Base-by-base conservation (phyloP, 129 eudicot species). In the Chrysanthemum seticuspe region DNA sequence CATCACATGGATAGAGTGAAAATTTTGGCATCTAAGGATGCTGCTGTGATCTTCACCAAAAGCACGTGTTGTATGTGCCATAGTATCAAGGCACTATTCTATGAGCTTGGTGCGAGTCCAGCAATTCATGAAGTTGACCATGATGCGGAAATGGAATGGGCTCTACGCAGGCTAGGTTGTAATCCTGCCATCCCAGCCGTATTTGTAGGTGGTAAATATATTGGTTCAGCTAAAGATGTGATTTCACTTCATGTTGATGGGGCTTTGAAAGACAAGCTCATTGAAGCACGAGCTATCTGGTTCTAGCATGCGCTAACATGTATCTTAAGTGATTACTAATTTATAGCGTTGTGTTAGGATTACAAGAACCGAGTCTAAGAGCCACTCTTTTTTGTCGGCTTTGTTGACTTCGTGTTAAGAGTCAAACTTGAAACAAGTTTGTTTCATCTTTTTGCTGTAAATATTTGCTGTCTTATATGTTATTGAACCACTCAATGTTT, bases 51-150 rank as follows among this genome's bases (percentile, higher is more conserved):
- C 78, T 92, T 92, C 79, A 86, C 95, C 31, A 40, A 89, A 89
- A 87, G 96, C 74, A 74, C 98, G 13, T 90, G 96, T 49, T 92
- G 92, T 80, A 92, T 92, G 98, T 85, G 90, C 62, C 90, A 89
- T 71, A 92, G 98, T 81, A 87, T 92, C 50, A 89, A 83, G 87
- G 85, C 88, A 10, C 77, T 92, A 47, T 87, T 92, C 72, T 83
- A 92, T 52, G 90, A 92, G n/a, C 84, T 87, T 7, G 98, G 98
- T 44, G 96, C 98, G 4, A 92, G 90, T 75, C 98, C 98, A 0
- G 95, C 96, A 2, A 75, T 92, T 60, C 86, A 92, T 73, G 98
- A 92, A 72, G 79, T 89, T 13, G 98, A 92, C 69, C 75, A 82
- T 19, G 95, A 87, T 10, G 64, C 80, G 0, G 96, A 92, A 44